Percentiles rank a stretch among this genome's conserved stretches.
phyloP scores from a whole-genome alignment of 1,284 basidiomycete species.

The Hymenochaete sp. region DNA sequence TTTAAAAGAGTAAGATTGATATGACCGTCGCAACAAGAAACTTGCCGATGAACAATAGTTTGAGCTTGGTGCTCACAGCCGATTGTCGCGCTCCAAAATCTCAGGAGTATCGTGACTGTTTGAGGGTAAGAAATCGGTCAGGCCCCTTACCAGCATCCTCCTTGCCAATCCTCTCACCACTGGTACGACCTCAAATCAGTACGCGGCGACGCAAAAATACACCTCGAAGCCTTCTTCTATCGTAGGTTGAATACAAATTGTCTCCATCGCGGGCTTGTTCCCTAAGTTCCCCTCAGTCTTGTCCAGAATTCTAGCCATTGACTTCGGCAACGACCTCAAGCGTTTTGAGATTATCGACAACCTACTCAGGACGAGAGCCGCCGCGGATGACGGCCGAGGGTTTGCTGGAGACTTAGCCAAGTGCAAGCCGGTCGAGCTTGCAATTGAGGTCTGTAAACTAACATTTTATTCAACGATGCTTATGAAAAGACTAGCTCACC shows the following conservation, averaged over 20 bases:
- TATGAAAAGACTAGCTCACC: constrained; percentile 10
- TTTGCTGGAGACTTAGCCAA: constrained; percentile 65
- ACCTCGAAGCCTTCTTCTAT: not conserved
- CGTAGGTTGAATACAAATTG: constrained; percentile 15
- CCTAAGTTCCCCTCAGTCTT: constrained; percentile 61
- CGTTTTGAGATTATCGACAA: constrained; percentile 62
- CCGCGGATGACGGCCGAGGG: constrained; percentile 54
- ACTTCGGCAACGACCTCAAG: constrained; percentile 60
- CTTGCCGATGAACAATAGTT: no score
- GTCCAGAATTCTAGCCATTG: constrained; percentile 54
- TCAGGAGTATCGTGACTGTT: no score
- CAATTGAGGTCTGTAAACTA: constrained; percentile 40
- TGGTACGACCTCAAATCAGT: no score
- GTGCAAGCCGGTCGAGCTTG: constrained; percentile 53
- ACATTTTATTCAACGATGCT: constrained; percentile 22
- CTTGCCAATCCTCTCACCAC: no score
- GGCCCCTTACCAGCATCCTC: no score
- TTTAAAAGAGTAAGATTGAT: no score
- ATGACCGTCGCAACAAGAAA: no score
- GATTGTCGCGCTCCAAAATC: no score
- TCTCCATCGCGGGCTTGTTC: constrained; percentile 35
- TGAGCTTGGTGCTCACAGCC: no score
- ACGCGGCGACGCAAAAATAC: no score
- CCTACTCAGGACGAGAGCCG: constrained; percentile 47
- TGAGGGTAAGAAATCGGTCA: no score